These are phyloP conservation scores for Galerina marginata DNA, from an alignment of 768 basidiomycete species.

Conservation along the genomic window DNA sequence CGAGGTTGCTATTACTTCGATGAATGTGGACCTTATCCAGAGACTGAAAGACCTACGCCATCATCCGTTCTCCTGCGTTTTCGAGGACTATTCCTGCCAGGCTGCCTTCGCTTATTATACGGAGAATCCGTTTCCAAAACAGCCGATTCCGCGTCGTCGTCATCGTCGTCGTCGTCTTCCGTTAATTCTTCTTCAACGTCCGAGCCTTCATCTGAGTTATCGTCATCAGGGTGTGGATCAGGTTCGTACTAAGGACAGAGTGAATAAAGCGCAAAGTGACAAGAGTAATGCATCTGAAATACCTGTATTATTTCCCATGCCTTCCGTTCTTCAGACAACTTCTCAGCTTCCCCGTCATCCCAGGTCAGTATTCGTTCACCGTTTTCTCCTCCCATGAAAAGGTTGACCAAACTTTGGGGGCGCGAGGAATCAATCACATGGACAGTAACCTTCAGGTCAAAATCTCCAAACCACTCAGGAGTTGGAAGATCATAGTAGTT, in stretches of 20 bases:
- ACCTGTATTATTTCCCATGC: conserved; percentile 90
- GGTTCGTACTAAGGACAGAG: conserved; percentile 69
- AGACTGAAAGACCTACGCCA: conserved; percentile 34
- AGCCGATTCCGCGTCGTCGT: conserved; percentile 39
- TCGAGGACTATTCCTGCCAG: conserved; percentile 42
- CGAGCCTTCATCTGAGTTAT: conserved; percentile 51
- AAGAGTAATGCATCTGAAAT: conserved; percentile 20
- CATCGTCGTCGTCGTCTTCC: conserved; percentile 47
- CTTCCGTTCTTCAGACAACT: conserved; percentile 70
- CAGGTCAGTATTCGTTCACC: conserved; percentile 84
- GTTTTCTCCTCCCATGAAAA: conserved; percentile 75
- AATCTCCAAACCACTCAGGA: conserved; percentile 77
- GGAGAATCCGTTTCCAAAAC: conserved; percentile 17
- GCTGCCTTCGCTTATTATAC: conserved; percentile 57
- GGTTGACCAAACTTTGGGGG: conserved; percentile 85
- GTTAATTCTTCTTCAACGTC: conserved; percentile 33
- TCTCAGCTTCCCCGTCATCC: conserved; percentile 87
- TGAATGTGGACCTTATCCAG: neutral
- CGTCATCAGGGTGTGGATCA: conserved; percentile 63
- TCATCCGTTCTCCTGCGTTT: conserved; percentile 68
- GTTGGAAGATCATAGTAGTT: conserved; percentile 83
- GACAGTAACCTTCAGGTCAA: conserved; percentile 64
- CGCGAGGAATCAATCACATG: conserved; percentile 96
- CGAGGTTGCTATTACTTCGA: conserved; percentile 42
- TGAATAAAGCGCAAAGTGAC: neutral